Conservation (phyloP, 2,329 filamentous ascomycete genomes). For the Byssoonygena ceratinophila region DNA sequence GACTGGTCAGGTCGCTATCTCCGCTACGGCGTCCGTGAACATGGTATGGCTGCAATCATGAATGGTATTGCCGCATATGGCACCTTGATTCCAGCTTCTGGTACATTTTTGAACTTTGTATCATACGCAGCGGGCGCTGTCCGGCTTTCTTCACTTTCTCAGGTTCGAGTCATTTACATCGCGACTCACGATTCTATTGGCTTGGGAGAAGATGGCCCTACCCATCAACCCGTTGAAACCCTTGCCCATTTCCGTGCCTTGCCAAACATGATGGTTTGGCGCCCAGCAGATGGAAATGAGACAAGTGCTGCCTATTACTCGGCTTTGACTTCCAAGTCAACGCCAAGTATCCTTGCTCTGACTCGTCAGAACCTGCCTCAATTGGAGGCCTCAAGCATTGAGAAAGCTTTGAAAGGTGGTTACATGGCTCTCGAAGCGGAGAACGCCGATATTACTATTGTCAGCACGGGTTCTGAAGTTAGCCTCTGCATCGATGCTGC, state of each 20-base stretch:
- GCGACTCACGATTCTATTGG: slow-evolving; percentile 98
- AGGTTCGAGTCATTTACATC: slow-evolving; percentile 84
- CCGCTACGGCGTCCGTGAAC: slow-evolving; percentile 44
- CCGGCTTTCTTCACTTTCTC: slow-evolving; percentile 84
- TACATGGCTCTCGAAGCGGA: slow-evolving; percentile 81
- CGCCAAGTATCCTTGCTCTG: slow-evolving; percentile 84
- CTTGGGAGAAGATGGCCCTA: slow-evolving; percentile 96
- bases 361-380: slow-evolving; percentile 98
- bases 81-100: slow-evolving; percentile 82
- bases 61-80: slow-evolving; percentile 87
- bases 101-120: slow-evolving; percentile 99
- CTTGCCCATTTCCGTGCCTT: slow-evolving; percentile 96
- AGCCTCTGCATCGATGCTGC: slow-evolving; percentile 84
- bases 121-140: slow-evolving; percentile 94
- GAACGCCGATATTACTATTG: slow-evolving; percentile 74
- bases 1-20: slow-evolving; percentile 82
- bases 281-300: slow-evolving; percentile 97
- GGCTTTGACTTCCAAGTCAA: slow-evolving; percentile 77
- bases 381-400: slow-evolving; percentile 84
- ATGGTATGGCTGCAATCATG: slow-evolving; percentile 44
- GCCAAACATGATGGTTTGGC: slow-evolving; percentile 99
- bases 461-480: slow-evolving; percentile 94
- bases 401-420: slow-evolving; percentile 85
- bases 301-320: slow-evolving; percentile 96
- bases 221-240: slow-evolving; percentile 98